These are phyloP conservation scores for cucumber (Cucumis sativus) DNA, from an alignment of 306 rosid genomes.

Conservation along the genomic window DNA sequence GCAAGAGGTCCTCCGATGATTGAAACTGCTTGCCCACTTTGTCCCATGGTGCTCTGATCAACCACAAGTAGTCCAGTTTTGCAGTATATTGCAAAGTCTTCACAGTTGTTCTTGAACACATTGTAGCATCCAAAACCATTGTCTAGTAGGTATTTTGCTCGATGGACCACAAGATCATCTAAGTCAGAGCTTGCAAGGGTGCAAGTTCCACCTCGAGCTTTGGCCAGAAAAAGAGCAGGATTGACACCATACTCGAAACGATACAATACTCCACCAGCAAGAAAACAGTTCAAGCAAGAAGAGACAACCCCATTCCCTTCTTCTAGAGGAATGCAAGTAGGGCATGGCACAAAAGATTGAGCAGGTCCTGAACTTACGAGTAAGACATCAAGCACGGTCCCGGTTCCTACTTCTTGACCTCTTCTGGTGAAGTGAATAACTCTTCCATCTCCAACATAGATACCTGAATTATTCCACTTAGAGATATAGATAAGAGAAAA, in stretches of 20 bases:
- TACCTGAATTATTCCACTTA: constrained; percentile 19
- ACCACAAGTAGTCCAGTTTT: constrained; percentile 73
- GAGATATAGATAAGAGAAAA: too few relatives aligned
- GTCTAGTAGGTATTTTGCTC: constrained; percentile 51
- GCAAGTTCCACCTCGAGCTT: constrained; percentile 93
- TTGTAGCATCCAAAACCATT: constrained; percentile 89
- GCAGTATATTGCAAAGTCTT: constrained; percentile 91
- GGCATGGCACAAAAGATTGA: constrained; percentile 29
- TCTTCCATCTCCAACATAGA: constrained; percentile 56
- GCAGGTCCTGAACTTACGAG: constrained; percentile 69
- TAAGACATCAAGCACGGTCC: constrained; percentile 64
- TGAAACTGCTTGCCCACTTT: constrained; percentile 78
- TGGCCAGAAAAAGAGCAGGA: constrained; percentile 66
- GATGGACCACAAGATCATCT: constrained; percentile 49
- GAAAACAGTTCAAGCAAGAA: constrained; percentile 85
- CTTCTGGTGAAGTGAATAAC: constrained; percentile 85
- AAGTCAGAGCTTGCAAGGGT: constrained; percentile 64
- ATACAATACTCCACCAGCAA: constrained; percentile 69
- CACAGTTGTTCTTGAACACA: constrained; percentile 79
- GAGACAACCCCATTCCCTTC: constrained; percentile 45
- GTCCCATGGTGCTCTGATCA: constrained; percentile 54
- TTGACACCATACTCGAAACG: background rate
- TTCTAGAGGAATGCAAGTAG: constrained; percentile 35
- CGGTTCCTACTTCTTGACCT: constrained; percentile 96
- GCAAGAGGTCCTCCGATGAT: constrained; percentile 87